Conservation (phyloP, 2,329 filamentous ascomycete genomes). For the Ceratocystiopsis sp. region DNA sequence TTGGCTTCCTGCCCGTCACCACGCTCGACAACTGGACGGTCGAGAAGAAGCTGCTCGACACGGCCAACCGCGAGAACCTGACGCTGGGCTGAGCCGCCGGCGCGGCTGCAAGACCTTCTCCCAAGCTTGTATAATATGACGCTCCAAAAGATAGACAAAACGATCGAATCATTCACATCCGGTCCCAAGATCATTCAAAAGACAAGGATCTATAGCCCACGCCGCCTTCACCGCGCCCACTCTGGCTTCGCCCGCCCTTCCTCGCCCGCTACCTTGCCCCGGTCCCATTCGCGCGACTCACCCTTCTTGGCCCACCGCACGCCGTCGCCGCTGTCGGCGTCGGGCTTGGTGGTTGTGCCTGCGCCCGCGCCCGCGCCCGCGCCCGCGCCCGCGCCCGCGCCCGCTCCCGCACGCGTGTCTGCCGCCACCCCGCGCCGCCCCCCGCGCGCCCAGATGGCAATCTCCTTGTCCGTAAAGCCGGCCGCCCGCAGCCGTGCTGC, state of each 20-base stretch:
- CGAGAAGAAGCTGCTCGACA: constrained; percentile 8
- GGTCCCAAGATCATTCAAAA: no score
- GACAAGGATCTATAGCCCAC: no score
- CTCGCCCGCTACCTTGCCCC: constrained; percentile 24
- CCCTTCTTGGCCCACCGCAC: constrained; percentile 58
- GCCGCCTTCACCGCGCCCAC: constrained; percentile 8
- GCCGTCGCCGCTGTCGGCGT: neutral
- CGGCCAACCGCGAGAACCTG: neutral
- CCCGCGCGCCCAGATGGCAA: constrained; percentile 53
- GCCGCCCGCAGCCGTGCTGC: constrained; percentile 59
- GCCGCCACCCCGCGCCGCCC: constrained; percentile 44
- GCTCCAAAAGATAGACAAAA: no score
- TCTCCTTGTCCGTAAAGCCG: constrained; percentile 58
- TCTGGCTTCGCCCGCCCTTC: constrained; percentile 7
- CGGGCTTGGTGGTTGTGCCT: no score
- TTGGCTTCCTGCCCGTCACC: constrained; percentile 43
- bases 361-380: no score
- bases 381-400: no score
- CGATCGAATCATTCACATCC: no score
- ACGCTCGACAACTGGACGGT: constrained; percentile 24
- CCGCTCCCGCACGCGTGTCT: no score
- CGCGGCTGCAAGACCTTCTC: no score
- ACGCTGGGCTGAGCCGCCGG: neutral
- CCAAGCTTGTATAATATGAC: no score
- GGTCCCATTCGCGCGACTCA: constrained; percentile 45